These are phyloP conservation scores for Leishmania gerbilli DNA, from an alignment of 208 protist genomes.

Conservation along the genomic window DNA sequence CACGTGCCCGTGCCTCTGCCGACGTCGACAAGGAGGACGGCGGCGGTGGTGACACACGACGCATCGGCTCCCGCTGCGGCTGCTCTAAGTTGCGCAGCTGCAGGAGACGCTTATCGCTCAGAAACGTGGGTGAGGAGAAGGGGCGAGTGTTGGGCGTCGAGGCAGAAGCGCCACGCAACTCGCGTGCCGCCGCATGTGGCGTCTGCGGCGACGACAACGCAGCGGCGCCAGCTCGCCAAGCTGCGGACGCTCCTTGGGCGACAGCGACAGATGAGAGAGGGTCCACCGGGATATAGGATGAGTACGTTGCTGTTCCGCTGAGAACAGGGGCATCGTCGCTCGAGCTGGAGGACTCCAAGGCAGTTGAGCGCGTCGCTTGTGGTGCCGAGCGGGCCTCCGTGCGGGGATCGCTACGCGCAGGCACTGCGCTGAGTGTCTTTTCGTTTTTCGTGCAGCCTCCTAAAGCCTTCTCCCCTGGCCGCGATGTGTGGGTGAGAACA, in stretches of 20 bases:
- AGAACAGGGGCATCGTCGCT: conserved; percentile 1
- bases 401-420: neutral
- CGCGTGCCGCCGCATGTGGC: neutral
- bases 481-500: neutral
- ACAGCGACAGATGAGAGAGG: neutral
- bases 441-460: neutral
- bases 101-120: conserved; percentile 9
- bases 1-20: neutral
- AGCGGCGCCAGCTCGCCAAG: neutral
- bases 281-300: neutral
- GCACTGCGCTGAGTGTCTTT: neutral
- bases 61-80: neutral
- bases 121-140: conserved; percentile 5
- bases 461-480: neutral
- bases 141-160: neutral
- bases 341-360: conserved; percentile 4
- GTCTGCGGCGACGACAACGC: neutral
- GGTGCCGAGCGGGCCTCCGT: neutral
- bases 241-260: neutral
- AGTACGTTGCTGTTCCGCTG: conserved; percentile 11
- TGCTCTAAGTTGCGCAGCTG: conserved; percentile 6
- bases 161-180: neutral
- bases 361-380: neutral
- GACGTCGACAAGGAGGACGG: neutral
- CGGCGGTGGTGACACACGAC: neutral